phyloP scores from a whole-genome alignment of 768 basidiomycete genomes.

The Amanita subjunquillea region DNA sequence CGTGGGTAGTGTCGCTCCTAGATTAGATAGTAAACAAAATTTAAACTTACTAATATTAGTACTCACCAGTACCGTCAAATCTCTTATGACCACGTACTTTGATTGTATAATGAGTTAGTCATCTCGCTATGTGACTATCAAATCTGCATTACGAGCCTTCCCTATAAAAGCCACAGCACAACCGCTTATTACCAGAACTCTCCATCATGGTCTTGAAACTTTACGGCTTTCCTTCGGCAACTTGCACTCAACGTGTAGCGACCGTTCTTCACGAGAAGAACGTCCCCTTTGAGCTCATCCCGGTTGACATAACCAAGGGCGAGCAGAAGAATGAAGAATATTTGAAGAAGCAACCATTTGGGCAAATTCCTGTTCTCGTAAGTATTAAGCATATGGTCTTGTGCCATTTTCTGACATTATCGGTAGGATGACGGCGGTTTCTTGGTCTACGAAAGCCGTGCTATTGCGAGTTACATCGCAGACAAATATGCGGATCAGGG shows the following conservation, averaged over 20 bases:
- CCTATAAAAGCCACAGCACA: too few relatives aligned
- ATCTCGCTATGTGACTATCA: too few relatives aligned
- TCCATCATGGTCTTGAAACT: conserved; percentile 32
- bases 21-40: too few relatives aligned
- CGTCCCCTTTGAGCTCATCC: conserved; percentile 34
- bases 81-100: too few relatives aligned
- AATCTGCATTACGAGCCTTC: too few relatives aligned
- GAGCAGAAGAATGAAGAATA: conserved; percentile 29
- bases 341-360: conserved; percentile 41
- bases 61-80: too few relatives aligned
- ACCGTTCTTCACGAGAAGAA: conserved; percentile 34
- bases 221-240: conserved; percentile 27
- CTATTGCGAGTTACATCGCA: conserved; percentile 49
- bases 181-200: too few relatives aligned
- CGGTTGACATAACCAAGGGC: conserved; percentile 22
- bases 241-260: conserved; percentile 36
- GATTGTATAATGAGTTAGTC: too few relatives aligned
- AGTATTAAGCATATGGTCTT: too few relatives aligned
- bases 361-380: conserved; percentile 21
- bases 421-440: conserved; percentile 50
- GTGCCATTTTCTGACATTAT: too few relatives aligned
- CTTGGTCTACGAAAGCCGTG: conserved; percentile 51
- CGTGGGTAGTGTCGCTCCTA: too few relatives aligned
- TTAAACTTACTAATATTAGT: too few relatives aligned
- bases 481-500: conserved; percentile 45